Evolutionary conservation across 1,284 basidiomycete species (phyloP).

Genomic region (Malassezia arunalokei): DNA sequence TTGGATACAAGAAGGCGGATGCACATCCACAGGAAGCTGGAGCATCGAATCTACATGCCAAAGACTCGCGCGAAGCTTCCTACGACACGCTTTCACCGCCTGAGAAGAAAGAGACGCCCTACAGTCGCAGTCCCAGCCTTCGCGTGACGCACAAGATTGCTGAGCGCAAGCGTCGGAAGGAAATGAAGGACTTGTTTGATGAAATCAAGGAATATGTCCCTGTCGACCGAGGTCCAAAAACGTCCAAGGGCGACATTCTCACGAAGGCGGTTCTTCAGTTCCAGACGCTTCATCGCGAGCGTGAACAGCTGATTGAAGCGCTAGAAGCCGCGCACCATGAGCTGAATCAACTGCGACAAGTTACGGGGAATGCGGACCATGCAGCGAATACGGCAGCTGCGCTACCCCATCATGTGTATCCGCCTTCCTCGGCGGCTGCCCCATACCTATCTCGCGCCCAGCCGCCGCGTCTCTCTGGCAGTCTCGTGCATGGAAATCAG

Average conservation of each 20-base stretch:
- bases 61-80: conserved; percentile 10
- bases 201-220: conserved; percentile 40
- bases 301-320: conserved; percentile 17
- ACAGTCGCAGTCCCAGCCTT: conserved; percentile 38
- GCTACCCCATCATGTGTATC: conserved; percentile 12
- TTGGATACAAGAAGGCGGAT: conserved; percentile 12
- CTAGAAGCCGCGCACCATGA: conserved; percentile 17
- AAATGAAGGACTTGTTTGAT: conserved; percentile 46
- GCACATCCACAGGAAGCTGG: not conserved
- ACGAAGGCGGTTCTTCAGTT: conserved; percentile 23
- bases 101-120: conserved; percentile 40
- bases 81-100: conserved; percentile 16
- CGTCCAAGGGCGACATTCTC: conserved; percentile 43
- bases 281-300: conserved; percentile 18
- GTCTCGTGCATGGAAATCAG: conserved; percentile 1
- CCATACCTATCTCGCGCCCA: not conserved
- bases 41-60: conserved; percentile 4
- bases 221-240: conserved; percentile 39
- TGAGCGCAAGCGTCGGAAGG: conserved; percentile 40
- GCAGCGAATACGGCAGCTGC: not conserved
- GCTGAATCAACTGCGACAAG: conserved; percentile 15
- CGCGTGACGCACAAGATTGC: conserved; percentile 43
- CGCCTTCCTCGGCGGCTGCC: not conserved
- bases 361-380: conserved; percentile 9
- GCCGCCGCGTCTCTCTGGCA: conserved; percentile 7